Conservation (phyloP, 2,329 filamentous ascomycete genomes). For the Xylaria sp. region DNA sequence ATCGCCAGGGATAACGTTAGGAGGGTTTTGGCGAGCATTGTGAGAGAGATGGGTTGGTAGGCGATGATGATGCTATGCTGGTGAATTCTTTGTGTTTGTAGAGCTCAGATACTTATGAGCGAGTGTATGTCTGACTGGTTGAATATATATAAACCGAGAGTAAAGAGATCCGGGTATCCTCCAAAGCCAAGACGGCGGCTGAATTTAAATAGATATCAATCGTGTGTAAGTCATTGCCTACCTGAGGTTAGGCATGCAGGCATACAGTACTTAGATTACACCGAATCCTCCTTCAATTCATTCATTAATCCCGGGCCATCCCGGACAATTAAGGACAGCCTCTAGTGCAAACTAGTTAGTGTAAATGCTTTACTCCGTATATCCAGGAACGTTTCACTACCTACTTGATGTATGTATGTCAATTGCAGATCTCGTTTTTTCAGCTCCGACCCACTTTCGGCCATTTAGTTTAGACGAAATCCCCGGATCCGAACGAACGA, state of each 20-base stretch:
- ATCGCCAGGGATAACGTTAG: background rate
- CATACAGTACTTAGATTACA: background rate
- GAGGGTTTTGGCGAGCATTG: constrained; percentile 1
- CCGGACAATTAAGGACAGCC: background rate
- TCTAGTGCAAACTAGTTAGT: background rate
- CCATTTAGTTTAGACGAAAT: background rate
- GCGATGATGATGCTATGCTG: background rate
- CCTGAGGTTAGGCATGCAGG: background rate
- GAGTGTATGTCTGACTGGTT: background rate
- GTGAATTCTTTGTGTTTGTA: background rate
- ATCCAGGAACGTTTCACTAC: background rate
- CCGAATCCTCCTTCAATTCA: background rate
- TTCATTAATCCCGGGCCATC: background rate
- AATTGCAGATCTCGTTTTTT: background rate
- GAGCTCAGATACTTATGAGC: background rate
- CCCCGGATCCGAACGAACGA: background rate
- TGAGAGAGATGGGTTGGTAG: background rate
- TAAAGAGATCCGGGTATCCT: background rate
- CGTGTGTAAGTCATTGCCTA: background rate
- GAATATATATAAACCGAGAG: background rate
- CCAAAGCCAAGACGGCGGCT: background rate
- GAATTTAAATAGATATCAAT: background rate
- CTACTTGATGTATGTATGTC: background rate
- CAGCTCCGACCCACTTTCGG: background rate
- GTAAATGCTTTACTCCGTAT: background rate